Conservation (phyloP, 805 yeast species). For the Candida maesae region DNA sequence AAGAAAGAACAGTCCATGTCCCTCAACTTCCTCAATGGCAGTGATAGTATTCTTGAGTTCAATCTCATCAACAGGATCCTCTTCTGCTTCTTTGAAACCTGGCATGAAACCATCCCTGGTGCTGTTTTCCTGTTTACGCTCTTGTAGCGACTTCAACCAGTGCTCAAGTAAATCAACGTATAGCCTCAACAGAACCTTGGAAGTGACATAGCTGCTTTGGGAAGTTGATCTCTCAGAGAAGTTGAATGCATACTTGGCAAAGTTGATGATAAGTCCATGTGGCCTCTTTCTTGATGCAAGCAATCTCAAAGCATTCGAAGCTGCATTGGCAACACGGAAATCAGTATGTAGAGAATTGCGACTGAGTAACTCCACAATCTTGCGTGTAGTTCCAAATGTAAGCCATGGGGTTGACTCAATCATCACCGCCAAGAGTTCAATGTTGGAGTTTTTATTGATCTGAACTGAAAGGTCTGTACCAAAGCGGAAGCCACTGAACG, state of each 20-base stretch:
- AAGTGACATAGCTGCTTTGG: constrained; percentile 54
- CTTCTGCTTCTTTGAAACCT: constrained; percentile 7
- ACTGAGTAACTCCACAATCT: constrained; percentile 70
- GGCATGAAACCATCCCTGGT: constrained; percentile 13
- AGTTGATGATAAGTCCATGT: constrained; percentile 62
- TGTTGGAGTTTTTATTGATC: constrained; percentile 35
- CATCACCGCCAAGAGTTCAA: constrained; percentile 64
- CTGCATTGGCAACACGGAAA: constrained; percentile 55
- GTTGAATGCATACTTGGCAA: constrained; percentile 76
- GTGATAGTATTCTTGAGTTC: constrained; percentile 79
- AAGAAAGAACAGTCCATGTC: constrained; percentile 87
- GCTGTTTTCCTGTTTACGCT: constrained; percentile 23
- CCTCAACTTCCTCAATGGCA: constrained; percentile 91
- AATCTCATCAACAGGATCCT: constrained; percentile 50
- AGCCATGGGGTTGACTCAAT: constrained; percentile 77
- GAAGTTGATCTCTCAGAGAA: constrained; percentile 68
- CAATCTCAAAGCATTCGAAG: constrained; percentile 57
- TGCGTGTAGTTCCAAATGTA: constrained; percentile 51
- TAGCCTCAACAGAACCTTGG: constrained; percentile 58
- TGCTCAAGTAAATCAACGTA: constrained; percentile 77
- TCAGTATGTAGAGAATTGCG: constrained; percentile 72
- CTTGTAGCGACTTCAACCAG: constrained; percentile 71
- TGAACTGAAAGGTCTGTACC: constrained; percentile 38
- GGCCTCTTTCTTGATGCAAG: constrained; percentile 70
- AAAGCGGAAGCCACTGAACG: constrained; percentile 37